Base-by-base conservation (phyloP, 1,139 yeast species). In the Debaryomyces robertsiae region DNA sequence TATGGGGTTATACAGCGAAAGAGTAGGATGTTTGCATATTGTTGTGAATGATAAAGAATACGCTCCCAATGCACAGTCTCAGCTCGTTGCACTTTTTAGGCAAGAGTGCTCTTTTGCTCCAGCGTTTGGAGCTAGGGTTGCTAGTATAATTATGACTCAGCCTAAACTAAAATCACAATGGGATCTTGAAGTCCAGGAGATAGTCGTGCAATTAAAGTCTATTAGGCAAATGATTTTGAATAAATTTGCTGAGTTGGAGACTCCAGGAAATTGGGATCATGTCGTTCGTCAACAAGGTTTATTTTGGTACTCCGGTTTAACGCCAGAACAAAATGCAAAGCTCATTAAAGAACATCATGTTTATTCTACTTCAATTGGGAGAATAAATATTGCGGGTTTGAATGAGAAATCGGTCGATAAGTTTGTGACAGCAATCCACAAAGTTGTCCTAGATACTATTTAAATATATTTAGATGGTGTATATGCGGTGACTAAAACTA, bases 331-430 rank as follows among this genome's bases (percentile, higher is more conserved):
- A 47, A 61, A 57, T 38, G 55, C 57, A 9, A 46, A 52, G 40
- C 59, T 72, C 49, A 55, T 57, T 14, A 53, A 55, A 15, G 60
- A 69, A 32, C 60, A 61, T 46, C 75, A 68, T 46, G 59, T 72
- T 39, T 71, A 72, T 48, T 57, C 65, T 14, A 63, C 73, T 17
- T 47, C 46, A 6, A 58, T 60, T 44, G 75, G 77, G 7, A 61
- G 77, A 46, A 70, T 71, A 41, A 72, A 72, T 46, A 61, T 72
- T 38, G 75, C 77, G 7, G 77, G 77, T 3, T 58, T 72, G 47
- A 68, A 67, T 49, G 56, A 59, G 35, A 41, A 47, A 13, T 71
- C 71, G 48, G 52, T 72, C 11, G 72, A 64, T 32, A 56, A 60
- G 42, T 65, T 69, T 47, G 65, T 71, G 33, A 46, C 48, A 24